Evolutionary conservation across 345 rosid species (phyloP), one percentile per base, ranked within the genome.

Genomic region (Syzygium aromaticum): DNA sequence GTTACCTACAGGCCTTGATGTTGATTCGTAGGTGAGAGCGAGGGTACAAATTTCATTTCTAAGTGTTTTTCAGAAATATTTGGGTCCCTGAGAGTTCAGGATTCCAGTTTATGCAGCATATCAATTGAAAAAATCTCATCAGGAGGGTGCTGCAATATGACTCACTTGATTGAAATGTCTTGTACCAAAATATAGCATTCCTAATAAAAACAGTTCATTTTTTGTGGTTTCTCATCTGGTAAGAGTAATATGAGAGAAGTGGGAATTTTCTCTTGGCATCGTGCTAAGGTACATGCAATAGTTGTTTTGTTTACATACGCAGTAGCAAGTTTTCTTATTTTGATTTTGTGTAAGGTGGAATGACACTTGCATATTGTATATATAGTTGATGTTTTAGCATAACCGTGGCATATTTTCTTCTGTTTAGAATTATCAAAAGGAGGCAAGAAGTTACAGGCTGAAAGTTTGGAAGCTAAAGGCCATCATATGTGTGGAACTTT

Each of bases 341-440:
- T 64, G 43, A 64, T 15, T 64, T 64, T 64, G 43, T 64, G 43
- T 63, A 67, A 67, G 23, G 78, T 67, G 78, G 13, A 19, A 19
- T 73, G 49, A 33, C 82, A 38, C 49, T 11, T 73, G 38, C 19
- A 10, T 10, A 11, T 73, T 19, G 82, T 73, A 33, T 38, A 22
- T 73, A 19, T 38, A 10, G 46, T 73, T 82, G 11, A 52, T 80
- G 27, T 38, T 30, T 63, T 87, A 64, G 40, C 77, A 11, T 87
- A 54, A 63, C 43, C 25, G 49, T 84, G 82, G 49, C 82, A 38
- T 38, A 27, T 54, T 54, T 85, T 80, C 49, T 86, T 83, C 40
- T 89, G 86, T 82, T 85, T 88, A 87, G 85, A 82, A 56, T 85
- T 88, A 80, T 61, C 73, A 78, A 87, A 86, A 87, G 87, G 91